A percentile compares a stretch with the other conserved stretches of the same genome.
Evolutionary conservation across 139 green algal genomes (phyloP).

Genomic region (Mesotaenium endlicherianum): DNA sequence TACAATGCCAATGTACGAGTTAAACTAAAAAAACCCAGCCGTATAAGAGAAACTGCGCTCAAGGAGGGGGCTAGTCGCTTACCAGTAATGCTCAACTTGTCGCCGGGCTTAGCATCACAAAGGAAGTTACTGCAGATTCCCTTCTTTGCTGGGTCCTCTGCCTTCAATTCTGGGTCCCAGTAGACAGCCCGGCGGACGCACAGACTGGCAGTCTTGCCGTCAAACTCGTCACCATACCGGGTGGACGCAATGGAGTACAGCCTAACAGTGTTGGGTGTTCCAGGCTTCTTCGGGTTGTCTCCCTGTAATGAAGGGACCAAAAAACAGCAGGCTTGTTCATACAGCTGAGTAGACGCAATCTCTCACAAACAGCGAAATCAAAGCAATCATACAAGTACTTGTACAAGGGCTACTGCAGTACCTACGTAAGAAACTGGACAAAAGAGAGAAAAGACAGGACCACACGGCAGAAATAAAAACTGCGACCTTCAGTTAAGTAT

Average conservation of each 20-base stretch:
- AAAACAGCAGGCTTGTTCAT: neutral
- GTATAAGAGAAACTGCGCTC: too few species aligned
- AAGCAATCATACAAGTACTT: neutral
- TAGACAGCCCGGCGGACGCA: conserved; percentile 95
- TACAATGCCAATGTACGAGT: too few species aligned
- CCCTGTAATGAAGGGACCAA: conserved; percentile 7
- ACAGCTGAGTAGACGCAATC: neutral
- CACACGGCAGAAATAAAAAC: neutral
- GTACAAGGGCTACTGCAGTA: neutral
- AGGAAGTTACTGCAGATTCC: conserved; percentile 99
- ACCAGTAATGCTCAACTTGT: conserved; percentile 93
- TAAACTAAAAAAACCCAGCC: too few species aligned
- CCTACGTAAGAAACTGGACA: neutral
- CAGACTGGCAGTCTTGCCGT: conserved; percentile 92
- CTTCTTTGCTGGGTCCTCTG: conserved; percentile 94
- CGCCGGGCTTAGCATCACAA: conserved; percentile 86
- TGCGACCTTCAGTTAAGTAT: neutral
- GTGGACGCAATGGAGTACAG: conserved; percentile 98
- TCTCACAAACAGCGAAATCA: neutral
- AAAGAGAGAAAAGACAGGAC: neutral
- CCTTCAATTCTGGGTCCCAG: conserved; percentile 77
- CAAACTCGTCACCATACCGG: conserved; percentile 93
- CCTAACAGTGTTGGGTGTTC: conserved; percentile 66
- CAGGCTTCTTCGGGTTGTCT: conserved; percentile 50
- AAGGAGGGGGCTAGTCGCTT: conserved; percentile 3